These are phyloP conservation scores for Claviceps citrina DNA, from an alignment of 2,329 filamentous ascomycete species.

Conservation along the genomic window DNA sequence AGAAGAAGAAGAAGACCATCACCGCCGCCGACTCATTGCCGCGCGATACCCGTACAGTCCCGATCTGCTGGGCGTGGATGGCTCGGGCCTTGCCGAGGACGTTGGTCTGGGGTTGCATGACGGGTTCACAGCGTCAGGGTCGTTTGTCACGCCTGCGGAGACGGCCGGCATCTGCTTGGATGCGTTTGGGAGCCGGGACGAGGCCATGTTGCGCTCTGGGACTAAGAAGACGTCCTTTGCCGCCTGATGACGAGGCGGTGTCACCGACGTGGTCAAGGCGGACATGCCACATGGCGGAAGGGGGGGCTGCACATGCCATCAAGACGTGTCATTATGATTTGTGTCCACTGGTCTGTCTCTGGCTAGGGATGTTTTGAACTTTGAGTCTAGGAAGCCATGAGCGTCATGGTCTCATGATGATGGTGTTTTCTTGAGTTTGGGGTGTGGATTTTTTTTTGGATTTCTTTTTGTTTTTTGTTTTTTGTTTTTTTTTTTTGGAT, in stretches of 20 bases:
- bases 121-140: constrained; percentile 32
- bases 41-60: background rate
- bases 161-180: constrained; percentile 24
- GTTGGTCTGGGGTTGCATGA: constrained; percentile 28
- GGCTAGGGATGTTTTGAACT: too few relatives aligned
- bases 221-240: constrained; percentile 47
- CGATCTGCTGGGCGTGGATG: constrained; percentile 13
- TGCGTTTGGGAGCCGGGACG: constrained; percentile 26
- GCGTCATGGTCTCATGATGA: too few relatives aligned
- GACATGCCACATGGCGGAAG: constrained; percentile 11
- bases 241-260: constrained; percentile 36
- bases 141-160: constrained; percentile 37
- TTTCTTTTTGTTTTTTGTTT: too few relatives aligned
- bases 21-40: background rate
- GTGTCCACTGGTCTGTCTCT: too few relatives aligned
- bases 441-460: too few relatives aligned
- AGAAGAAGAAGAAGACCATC: constrained; percentile 17
- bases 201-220: constrained; percentile 32
- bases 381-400: too few relatives aligned
- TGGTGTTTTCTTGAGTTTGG: too few relatives aligned
- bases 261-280: too few relatives aligned
- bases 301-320: constrained; percentile 12
- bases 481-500: too few relatives aligned
- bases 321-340: too few relatives aligned
- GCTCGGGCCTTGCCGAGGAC: constrained; percentile 21